Conservation (phyloP, 2,329 filamentous ascomycete species). For the Sarocladium brachiariae region DNA sequence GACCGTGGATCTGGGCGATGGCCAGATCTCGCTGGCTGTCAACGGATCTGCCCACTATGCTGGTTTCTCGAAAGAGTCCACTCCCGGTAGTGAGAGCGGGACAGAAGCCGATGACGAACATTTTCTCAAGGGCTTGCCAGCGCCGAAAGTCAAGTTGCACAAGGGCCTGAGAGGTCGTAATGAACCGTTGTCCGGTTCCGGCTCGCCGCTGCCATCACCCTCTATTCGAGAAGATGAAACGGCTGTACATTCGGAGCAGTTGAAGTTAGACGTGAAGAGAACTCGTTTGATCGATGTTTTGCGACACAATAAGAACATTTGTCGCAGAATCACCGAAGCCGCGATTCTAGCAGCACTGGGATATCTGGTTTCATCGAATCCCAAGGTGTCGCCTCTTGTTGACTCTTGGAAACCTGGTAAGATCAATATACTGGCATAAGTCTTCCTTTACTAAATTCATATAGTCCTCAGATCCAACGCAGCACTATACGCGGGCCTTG, state of each 20-base stretch:
- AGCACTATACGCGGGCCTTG: constrained; percentile 31
- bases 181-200: constrained; percentile 45
- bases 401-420: constrained; percentile 44
- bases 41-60: neutral
- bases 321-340: constrained; percentile 46
- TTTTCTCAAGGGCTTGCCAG: constrained; percentile 76
- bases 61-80: constrained; percentile 41
- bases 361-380: constrained; percentile 40
- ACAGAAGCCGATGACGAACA: constrained; percentile 95
- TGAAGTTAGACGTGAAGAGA: neutral
- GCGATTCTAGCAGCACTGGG: constrained; percentile 43
- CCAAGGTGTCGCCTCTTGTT: constrained; percentile 37
- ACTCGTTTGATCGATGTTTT: constrained; percentile 17
- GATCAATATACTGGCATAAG: no score
- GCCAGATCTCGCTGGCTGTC: neutral
- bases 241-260: constrained; percentile 6
- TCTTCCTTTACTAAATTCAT: neutral
- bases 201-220: constrained; percentile 49
- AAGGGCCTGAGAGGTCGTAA: constrained; percentile 68
- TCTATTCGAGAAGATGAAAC: constrained; percentile 34
- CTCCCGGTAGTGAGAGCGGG: constrained; percentile 75
- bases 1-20: constrained; percentile 12
- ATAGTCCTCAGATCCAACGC: constrained; percentile 37
- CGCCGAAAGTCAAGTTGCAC: constrained; percentile 62
- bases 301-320: constrained; percentile 42